phyloP scores from a whole-genome alignment of 768 basidiomycete species.

The Auricularia cornea region DNA sequence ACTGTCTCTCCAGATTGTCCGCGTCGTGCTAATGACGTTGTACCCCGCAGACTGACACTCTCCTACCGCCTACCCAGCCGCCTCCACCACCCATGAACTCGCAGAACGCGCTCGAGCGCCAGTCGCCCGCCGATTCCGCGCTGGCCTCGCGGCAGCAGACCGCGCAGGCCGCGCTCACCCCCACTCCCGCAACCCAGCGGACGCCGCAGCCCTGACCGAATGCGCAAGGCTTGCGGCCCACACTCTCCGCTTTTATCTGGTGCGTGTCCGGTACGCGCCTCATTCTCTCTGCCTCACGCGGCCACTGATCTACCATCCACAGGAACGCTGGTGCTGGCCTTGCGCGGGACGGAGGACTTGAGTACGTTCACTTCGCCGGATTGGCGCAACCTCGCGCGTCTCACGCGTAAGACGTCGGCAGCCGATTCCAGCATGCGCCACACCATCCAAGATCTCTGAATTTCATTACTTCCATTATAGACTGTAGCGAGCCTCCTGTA shows the following conservation, averaged over 20 bases:
- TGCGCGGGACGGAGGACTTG: slow-evolving; percentile 53
- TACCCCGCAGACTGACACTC: too few relatives aligned
- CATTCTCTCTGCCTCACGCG: not conserved
- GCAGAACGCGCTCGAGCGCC: not conserved
- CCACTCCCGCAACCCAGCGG: slow-evolving; percentile 34
- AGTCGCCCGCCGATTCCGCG: not conserved
- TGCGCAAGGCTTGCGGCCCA: slow-evolving; percentile 51
- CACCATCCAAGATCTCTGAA: slow-evolving; percentile 82
- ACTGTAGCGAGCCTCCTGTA: too few relatives aligned
- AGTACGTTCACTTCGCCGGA: slow-evolving; percentile 46
- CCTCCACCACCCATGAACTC: not conserved
- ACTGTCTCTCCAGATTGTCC: too few relatives aligned
- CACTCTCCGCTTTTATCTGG: slow-evolving; percentile 63
- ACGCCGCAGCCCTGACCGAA: slow-evolving; percentile 57
- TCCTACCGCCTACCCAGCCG: not conserved
- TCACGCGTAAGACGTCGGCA: slow-evolving; percentile 52
- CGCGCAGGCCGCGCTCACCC: not conserved
- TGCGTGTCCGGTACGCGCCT: slow-evolving; percentile 47
- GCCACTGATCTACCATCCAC: not conserved
- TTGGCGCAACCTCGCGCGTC: not conserved
- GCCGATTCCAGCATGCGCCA: slow-evolving; percentile 78
- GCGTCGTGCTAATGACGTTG: too few relatives aligned
- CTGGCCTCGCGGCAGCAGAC: not conserved
- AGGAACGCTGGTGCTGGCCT: slow-evolving; percentile 67
- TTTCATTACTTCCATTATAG: too few relatives aligned